Base-by-base conservation (phyloP, 768 basidiomycete species). In the Mrakia gelida region DNA sequence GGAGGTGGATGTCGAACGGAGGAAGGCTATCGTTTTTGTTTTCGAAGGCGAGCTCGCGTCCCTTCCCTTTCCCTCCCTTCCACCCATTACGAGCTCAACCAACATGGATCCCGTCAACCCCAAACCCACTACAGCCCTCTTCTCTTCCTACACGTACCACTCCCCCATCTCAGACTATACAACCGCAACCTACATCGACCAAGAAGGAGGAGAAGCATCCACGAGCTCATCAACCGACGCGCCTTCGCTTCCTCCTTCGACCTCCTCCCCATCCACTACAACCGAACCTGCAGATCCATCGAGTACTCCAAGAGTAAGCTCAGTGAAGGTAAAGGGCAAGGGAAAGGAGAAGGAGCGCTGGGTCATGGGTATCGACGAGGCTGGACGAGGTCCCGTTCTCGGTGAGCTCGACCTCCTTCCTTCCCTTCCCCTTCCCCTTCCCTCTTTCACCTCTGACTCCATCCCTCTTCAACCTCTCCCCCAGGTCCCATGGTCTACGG, bases 321-420 rank as follows among this genome's bases (percentile, higher is more conserved):
- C 18, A 7, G 77, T 73, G 13, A 71, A 32, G 7, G 73, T 41
- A 32, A 77, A 80, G 28, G 74, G 56, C 32, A 80, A 80, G 56
- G 62, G 28, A 6, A 76, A 68, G 4, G 81, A 82, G 28, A 80
- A 81, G 75, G 81, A 68, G 9, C 91, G 92, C 0, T 97, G 95
- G 86, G 93, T 98, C 71, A 91, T 99, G 71, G 97, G 97, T 32
- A 95, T 99, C n/a, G 97, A 99, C 84, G 97, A 99, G 84, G 97
- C 97, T 0, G 97, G 97, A 0, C 88, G 97, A 75, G 97, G 97
- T 0, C 97, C 96, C 30, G 96, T 96, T 1, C 86, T 99, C 0
- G 96, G 95, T 85, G 34, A 18, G 54, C 32, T 26, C 49, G 21
- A 43, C 43, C 67, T 43, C 28, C 15, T 18, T 26, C 18, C 45